Evolutionary conservation across 2,329 filamentous ascomycete genomes (phyloP).

Genomic region (Aspergillus thermomutatus): DNA sequence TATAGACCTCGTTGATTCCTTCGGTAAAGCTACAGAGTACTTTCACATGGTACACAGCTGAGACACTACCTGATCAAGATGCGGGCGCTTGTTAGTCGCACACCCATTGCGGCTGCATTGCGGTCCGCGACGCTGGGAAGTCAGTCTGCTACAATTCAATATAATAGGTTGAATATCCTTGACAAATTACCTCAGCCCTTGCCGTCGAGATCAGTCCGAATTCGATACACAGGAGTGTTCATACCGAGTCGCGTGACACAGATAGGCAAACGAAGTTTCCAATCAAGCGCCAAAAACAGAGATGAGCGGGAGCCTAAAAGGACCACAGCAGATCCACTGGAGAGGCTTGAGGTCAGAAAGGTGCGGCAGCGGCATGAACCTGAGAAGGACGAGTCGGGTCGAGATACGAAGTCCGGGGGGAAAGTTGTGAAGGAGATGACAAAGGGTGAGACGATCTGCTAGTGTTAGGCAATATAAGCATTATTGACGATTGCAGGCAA

Average conservation of each 20-base stretch:
- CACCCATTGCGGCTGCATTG: not conserved
- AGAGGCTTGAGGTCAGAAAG: slow-evolving; percentile 15
- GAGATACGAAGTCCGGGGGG: slow-evolving; percentile 35
- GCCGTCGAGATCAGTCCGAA: not conserved
- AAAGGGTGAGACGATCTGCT: slow-evolving; percentile 49
- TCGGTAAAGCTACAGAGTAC: not conserved
- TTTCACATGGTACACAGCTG: not conserved
- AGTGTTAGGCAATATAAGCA: no score
- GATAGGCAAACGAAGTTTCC: not conserved
- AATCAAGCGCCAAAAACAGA: not conserved
- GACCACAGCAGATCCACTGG: not conserved
- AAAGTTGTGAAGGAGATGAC: slow-evolving; percentile 59
- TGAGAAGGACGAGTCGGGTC: slow-evolving; percentile 21
- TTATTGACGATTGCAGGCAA: slow-evolving; percentile 53
- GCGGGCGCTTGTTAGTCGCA: not conserved
- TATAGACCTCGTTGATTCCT: not conserved
- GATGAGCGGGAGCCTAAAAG: not conserved
- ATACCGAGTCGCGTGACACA: not conserved
- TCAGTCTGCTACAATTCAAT: not conserved
- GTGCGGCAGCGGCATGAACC: not conserved
- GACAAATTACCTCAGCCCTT: not conserved
- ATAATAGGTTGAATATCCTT: not conserved
- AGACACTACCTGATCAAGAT: not conserved
- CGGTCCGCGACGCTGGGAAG: not conserved
- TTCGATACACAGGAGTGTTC: not conserved